A percentile compares a stretch with the other conserved stretches of the same genome.
Evolutionary conservation across 2,329 filamentous ascomycete species (phyloP).

Genomic region (Aspergillus sp.): DNA sequence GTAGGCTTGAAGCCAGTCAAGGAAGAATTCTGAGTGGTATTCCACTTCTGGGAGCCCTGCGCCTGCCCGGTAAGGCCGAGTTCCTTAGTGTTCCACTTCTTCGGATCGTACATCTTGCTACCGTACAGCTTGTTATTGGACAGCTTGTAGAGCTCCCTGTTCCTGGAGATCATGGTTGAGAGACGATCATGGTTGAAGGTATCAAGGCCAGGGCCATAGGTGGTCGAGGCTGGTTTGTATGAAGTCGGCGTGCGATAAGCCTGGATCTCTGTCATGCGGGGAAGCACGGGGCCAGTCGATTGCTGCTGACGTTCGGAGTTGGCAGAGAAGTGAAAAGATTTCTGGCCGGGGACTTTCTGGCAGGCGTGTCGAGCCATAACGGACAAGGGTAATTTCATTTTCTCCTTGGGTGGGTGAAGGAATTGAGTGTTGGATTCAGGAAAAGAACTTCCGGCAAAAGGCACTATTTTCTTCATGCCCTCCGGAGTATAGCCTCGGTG

Average conservation of each 20-base stretch:
- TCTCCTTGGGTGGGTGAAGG: not conserved
- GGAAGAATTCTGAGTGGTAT: not conserved
- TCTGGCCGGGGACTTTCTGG: slow-evolving; percentile 4
- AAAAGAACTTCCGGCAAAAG: not conserved
- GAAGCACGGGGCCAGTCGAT: not conserved
- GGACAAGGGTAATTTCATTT: not conserved
- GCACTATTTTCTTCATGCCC: not conserved
- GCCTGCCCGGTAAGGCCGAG: not conserved
- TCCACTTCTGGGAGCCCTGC: not conserved
- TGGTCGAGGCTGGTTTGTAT: not conserved
- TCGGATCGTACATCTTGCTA: not conserved
- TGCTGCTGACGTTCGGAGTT: not conserved
- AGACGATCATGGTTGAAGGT: not conserved
- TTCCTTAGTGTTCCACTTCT: not conserved
- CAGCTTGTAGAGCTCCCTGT: not conserved
- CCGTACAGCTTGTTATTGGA: not conserved
- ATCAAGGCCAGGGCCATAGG: not conserved
- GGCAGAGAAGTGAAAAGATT: slow-evolving; percentile 11
- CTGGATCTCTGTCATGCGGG: not conserved
- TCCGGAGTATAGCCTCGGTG: not conserved
- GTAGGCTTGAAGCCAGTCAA: not conserved
- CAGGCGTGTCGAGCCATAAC: not conserved
- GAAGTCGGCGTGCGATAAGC: not conserved
- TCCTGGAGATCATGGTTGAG: not conserved
- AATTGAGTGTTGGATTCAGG: not conserved